A percentile compares a stretch with the other conserved stretches of the same genome.
Evolutionary conservation across 2,329 filamentous ascomycete genomes (phyloP).

Genomic region (Cercospora sojina): DNA sequence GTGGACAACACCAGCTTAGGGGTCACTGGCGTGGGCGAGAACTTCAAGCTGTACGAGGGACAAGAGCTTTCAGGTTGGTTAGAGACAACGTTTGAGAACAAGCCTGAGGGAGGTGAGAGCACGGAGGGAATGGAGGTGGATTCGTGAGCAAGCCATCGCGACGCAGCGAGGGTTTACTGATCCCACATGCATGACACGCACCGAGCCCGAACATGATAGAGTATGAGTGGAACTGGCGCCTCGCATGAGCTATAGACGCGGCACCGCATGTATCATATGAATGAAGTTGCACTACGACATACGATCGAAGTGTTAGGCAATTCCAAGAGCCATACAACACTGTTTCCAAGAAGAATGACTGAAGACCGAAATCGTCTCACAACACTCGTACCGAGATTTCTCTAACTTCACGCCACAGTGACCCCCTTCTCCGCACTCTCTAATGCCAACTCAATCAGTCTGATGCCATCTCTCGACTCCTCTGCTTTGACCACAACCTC

Average conservation of each 20-base stretch:
- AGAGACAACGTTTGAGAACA: conserved; percentile 62
- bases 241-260: conserved; percentile 3
- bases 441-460: conserved; percentile 46
- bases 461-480: conserved; percentile 43
- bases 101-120: conserved; percentile 34
- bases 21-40: conserved; percentile 81
- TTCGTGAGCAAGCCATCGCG: conserved; percentile 7
- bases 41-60: conserved; percentile 88
- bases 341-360: neutral
- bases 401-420: conserved; percentile 32
- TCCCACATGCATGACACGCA: neutral
- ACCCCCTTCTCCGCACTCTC: conserved; percentile 40
- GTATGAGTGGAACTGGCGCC: neutral
- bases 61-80: conserved; percentile 83
- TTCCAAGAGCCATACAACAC: neutral
- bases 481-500: conserved; percentile 44
- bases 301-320: neutral
- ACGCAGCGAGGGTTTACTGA: neutral
- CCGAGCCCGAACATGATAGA: neutral
- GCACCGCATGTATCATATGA: conserved; percentile 8
- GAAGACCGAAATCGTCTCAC: neutral
- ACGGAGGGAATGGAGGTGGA: conserved; percentile 36
- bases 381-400: neutral
- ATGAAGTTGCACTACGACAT: neutral
- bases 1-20: conserved; percentile 95